Evolutionary conservation across 345 rosid species (phyloP).

Genomic region (Hevea brasiliensis): DNA sequence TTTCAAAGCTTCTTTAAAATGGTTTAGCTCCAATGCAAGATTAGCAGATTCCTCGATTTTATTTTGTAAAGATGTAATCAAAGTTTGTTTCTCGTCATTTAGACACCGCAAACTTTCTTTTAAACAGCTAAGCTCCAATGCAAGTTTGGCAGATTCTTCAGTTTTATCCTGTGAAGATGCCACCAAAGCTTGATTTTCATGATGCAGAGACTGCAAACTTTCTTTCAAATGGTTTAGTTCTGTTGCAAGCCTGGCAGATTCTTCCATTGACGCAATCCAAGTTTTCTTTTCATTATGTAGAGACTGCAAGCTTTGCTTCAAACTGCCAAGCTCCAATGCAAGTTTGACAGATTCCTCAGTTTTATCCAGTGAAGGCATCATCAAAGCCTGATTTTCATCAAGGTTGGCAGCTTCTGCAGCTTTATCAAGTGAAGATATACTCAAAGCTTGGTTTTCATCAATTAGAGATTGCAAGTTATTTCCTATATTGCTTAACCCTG

Average conservation of each 20-base stretch:
- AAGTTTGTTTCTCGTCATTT: slow-evolving; percentile 23
- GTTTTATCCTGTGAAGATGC: slow-evolving; percentile 12
- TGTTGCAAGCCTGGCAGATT: slow-evolving; percentile 20
- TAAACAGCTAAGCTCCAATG: slow-evolving; percentile 20
- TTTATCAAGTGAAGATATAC: slow-evolving; percentile 51
- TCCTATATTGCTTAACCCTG: not conserved
- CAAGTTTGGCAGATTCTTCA: slow-evolving; percentile 14
- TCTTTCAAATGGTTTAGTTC: slow-evolving; percentile 28
- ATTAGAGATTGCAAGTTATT: not conserved
- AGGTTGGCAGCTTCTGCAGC: slow-evolving; percentile 52
- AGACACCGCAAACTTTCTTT: slow-evolving; percentile 18
- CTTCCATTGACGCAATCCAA: slow-evolving; percentile 14
- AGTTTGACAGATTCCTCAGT: slow-evolving; percentile 17
- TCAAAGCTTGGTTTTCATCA: slow-evolving; percentile 47
- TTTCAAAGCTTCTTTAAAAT: slow-evolving; percentile 16
- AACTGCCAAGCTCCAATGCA: slow-evolving; percentile 19
- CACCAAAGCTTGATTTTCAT: slow-evolving; percentile 20
- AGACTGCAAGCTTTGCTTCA: slow-evolving; percentile 18
- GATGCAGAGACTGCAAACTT: slow-evolving; percentile 16
- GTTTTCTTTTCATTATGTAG: slow-evolving; percentile 26
- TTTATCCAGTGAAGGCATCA: slow-evolving; percentile 9
- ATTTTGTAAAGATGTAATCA: slow-evolving; percentile 13
- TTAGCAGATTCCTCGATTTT: slow-evolving; percentile 18
- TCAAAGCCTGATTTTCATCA: slow-evolving; percentile 24
- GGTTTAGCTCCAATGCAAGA: slow-evolving; percentile 19